phyloP scores from a whole-genome alignment of 371 early-diverging fungal species.

The Entomophthora muscae region DNA sequence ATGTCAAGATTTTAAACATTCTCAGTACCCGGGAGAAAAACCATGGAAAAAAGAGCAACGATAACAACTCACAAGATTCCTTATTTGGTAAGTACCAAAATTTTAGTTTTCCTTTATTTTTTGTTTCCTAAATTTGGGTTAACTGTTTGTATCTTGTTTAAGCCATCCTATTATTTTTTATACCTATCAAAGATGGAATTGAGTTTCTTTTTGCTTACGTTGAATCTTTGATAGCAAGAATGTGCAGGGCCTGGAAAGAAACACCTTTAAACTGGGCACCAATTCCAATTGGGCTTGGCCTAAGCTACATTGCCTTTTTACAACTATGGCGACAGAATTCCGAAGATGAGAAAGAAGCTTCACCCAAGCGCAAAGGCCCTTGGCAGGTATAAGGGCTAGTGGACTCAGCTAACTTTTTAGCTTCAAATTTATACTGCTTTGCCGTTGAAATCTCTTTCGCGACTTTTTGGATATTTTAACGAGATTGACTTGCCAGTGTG shows the following conservation, averaged over 20 bases:
- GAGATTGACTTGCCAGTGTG: constrained; percentile 54
- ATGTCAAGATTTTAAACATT: no score
- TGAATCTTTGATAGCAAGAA: constrained; percentile 6
- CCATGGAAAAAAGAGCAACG: no score
- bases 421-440: constrained; percentile 68
- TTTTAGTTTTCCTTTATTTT: no score
- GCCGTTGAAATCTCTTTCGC: constrained; percentile 72
- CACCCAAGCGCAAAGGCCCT: constrained; percentile 38
- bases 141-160: no score
- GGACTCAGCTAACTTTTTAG: no score
- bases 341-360: constrained; percentile 14
- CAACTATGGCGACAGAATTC: constrained; percentile 37
- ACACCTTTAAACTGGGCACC: constrained; percentile 48
- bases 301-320: constrained; percentile 41
- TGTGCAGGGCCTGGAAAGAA: constrained; percentile 28
- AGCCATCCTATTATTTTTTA: no score
- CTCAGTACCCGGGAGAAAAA: no score
- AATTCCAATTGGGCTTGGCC: constrained; percentile 61
- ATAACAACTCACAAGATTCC: no score
- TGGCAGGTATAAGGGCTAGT: constrained; percentile 73
- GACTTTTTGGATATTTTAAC: constrained; percentile 76
- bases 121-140: no score
- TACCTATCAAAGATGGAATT: no score
- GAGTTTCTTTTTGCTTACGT: no score
- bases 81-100: no score